Evolutionary conservation across 2,329 filamentous ascomycete genomes (phyloP), one percentile per base, ranked within the genome.

Genomic region (Cladosporium sp.): DNA sequence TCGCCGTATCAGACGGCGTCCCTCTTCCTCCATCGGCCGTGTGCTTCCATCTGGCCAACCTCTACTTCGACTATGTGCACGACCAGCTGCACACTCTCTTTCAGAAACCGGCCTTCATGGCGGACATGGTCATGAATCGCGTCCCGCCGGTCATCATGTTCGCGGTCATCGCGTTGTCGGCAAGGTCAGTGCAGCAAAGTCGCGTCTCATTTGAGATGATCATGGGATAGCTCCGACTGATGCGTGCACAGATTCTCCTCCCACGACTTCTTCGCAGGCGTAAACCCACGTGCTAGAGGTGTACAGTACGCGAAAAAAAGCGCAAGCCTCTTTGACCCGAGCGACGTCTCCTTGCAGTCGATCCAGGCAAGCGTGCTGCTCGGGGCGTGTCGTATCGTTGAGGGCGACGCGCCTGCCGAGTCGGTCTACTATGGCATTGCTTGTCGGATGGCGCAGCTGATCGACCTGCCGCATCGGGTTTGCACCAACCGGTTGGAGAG

Each of bases 61-160:
- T 50, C 18, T 50, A 50, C 32, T 50, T 50, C 40, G 48, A 50
- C 32, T 50, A 50, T 35, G 49, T 52, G 9, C 49, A 52, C 37
- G 49, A 52, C 11, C 42, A 52, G 43, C 49, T 45, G 5, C 49
- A 52, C 18, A 46, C 49, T 4, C 34, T 52, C 11, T 52, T 52
- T 13, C 49, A 52, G 22, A 52, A 46, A 35, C 49, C 49, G n/a
- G 31, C 49, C 2, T 52, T 52, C 37, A 46, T 45, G 49, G 43
- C 43, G 7, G 43, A 46, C 5, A 46, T 52, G 49, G 34, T 45
- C 33, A 52, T 45, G 42, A 40, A 46, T 11, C 38, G 45, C 22
- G 33, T 19, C 9, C 49, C 49, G 11, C 49, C 42, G 4, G 49
- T 52, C 42, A 45, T 52, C n/a, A 45, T 52, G 43, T 52, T 34